phyloP scores from a whole-genome alignment of 1,139 yeast species.

The Barnettozyma hawaiiensis region DNA sequence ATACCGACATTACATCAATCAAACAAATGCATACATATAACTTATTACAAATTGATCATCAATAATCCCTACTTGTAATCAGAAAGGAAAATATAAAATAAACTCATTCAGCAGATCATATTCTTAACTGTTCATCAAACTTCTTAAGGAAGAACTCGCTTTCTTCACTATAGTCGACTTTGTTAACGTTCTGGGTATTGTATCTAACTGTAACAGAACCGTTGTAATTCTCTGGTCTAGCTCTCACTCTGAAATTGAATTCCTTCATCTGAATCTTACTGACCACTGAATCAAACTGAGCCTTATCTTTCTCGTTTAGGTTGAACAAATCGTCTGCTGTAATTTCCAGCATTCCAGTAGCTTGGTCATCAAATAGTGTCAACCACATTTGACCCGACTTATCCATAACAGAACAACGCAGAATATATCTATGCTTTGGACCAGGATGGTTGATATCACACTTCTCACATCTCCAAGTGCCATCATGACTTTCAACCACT shows the following conservation, averaged over 20 bases:
- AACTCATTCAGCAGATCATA: slow-evolving; percentile 13
- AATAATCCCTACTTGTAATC: not conserved
- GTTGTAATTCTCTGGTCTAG: slow-evolving; percentile 78
- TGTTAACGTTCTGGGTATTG: slow-evolving; percentile 51
- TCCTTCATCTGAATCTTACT: slow-evolving; percentile 60
- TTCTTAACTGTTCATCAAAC: slow-evolving; percentile 37
- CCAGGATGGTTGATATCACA: slow-evolving; percentile 64
- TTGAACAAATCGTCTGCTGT: slow-evolving; percentile 63
- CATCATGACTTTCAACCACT: slow-evolving; percentile 66
- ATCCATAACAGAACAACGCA: slow-evolving; percentile 70
- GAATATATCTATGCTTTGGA: slow-evolving; percentile 76
- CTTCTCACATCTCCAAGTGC: slow-evolving; percentile 89
- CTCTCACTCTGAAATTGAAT: slow-evolving; percentile 68
- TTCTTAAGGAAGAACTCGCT: slow-evolving; percentile 50
- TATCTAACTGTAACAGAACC: slow-evolving; percentile 75
- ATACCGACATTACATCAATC: not conserved
- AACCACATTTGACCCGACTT: slow-evolving; percentile 81
- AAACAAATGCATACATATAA: not conserved
- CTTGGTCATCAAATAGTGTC: slow-evolving; percentile 83
- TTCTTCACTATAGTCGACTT: slow-evolving; percentile 58
- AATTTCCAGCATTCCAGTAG: slow-evolving; percentile 58
- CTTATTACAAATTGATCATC: not conserved
- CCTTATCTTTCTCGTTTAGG: slow-evolving; percentile 44
- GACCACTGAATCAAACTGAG: slow-evolving; percentile 43
- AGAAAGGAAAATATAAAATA: not conserved